A percentile compares a stretch with the other conserved stretches of the same genome.
Conservation (phyloP, 1,284 basidiomycete species). For the Cryptococcus deneoformans region DNA sequence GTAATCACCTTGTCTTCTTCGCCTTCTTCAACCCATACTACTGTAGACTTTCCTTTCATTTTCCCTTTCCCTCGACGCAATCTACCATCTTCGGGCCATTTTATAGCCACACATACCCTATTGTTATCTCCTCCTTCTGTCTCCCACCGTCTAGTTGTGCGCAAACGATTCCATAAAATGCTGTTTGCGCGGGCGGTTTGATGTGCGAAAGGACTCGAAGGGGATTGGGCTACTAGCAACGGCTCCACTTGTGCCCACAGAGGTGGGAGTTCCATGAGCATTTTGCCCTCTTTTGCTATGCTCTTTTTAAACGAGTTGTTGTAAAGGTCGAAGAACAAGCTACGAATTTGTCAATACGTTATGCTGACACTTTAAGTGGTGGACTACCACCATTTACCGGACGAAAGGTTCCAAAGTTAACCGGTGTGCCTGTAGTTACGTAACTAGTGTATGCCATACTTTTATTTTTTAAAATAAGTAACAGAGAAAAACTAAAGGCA, state of each 20-base stretch:
- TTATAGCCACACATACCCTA: slow-evolving; percentile 14
- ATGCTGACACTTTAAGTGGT: not conserved
- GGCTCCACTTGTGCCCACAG: slow-evolving; percentile 11
- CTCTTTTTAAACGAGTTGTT: not conserved
- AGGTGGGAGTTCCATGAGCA: slow-evolving; percentile 1
- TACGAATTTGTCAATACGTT: not conserved
- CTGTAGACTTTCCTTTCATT: slow-evolving; percentile 11
- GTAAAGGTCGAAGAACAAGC: not conserved
- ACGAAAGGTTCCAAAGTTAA: not conserved
- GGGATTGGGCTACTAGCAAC: slow-evolving; percentile 6
- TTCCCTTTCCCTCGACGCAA: slow-evolving; percentile 15
- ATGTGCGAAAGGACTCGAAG: not conserved
- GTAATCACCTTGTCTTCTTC: slow-evolving; percentile 4
- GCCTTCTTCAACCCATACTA: slow-evolving; percentile 20
- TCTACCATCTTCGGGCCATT: slow-evolving; percentile 27
- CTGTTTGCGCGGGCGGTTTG: slow-evolving; percentile 11
- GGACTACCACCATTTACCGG: not conserved
- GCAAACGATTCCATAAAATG: slow-evolving; percentile 3
- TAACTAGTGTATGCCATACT: too few species aligned
- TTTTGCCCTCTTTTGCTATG: not conserved
- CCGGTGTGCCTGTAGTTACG: not conserved
- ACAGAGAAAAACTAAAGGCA: too few species aligned
- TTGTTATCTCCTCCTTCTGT: not conserved
- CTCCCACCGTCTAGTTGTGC: too few species aligned
- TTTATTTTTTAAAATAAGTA: too few species aligned